Percentiles rank a stretch among this genome's conserved stretches.
phyloP scores from a whole-genome alignment of 176 grass and related monocot genomes.

The Ensete ventricosum region DNA sequence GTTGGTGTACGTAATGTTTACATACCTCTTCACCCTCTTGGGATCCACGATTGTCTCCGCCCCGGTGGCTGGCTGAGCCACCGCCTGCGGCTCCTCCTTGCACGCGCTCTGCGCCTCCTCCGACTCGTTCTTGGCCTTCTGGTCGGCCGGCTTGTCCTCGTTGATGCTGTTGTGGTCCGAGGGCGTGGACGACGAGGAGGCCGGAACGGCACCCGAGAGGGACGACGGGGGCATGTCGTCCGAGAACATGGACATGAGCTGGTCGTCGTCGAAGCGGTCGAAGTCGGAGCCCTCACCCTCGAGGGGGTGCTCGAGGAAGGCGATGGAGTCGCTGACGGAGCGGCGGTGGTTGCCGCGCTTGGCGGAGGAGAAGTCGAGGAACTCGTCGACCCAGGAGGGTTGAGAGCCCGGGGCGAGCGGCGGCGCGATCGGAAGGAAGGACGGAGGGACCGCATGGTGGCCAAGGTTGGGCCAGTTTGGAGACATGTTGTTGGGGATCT shows the following conservation, averaged over 20 bases:
- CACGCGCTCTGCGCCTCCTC: slow-evolving; percentile 65
- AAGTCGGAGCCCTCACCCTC: not conserved
- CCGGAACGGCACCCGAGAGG: not conserved
- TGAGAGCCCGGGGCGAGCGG: not conserved
- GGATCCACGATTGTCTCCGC: slow-evolving; percentile 28
- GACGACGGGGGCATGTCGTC: slow-evolving; percentile 23
- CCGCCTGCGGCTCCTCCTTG: slow-evolving; percentile 1
- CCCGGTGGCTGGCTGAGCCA: slow-evolving; percentile 1
- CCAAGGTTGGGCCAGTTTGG: not conserved
- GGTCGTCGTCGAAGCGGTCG: slow-evolving; percentile 18
- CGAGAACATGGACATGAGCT: slow-evolving; percentile 18
- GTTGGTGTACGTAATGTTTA: not conserved
- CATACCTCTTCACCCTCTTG: slow-evolving; percentile 81
- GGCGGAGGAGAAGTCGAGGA: slow-evolving; percentile 27
- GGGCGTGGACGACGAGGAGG: slow-evolving; percentile 22
- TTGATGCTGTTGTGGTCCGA: slow-evolving; percentile 63
- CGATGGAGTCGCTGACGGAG: slow-evolving; percentile 15
- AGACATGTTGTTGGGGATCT: not conserved
- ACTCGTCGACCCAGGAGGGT: slow-evolving; percentile 17
- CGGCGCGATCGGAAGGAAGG: not conserved
- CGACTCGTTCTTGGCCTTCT: slow-evolving; percentile 14
- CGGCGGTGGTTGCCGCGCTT: slow-evolving; percentile 19
- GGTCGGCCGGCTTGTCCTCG: slow-evolving; percentile 28
- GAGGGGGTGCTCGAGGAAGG: slow-evolving; percentile 18
- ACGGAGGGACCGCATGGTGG: not conserved